Conservation (phyloP, 768 basidiomycete species). For the Russula vinacea region DNA sequence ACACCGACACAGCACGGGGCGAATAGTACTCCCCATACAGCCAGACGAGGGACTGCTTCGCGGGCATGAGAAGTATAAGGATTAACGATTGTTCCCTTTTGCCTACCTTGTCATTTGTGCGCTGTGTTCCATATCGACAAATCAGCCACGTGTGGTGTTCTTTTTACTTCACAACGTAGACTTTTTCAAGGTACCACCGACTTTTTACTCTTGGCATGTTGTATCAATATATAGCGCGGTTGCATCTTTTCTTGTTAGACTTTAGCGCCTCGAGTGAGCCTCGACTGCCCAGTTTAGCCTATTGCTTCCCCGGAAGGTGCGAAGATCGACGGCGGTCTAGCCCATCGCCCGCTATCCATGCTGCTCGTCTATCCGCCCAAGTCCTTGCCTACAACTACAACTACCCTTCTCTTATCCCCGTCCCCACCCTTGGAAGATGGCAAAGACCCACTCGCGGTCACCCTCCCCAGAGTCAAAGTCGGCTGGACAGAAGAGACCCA, state of each 20-base stretch:
- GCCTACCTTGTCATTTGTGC: neutral
- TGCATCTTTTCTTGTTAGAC: neutral
- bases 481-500: constrained; percentile 39
- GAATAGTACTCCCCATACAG: constrained; percentile 41
- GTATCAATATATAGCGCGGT: constrained; percentile 24
- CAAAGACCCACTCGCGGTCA: constrained; percentile 48
- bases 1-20: constrained; percentile 29
- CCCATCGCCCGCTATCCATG: constrained; percentile 4
- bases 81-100: neutral
- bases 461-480: constrained; percentile 42
- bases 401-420: neutral
- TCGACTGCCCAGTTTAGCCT: neutral
- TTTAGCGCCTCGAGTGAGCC: neutral
- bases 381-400: neutral
- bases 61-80: constrained; percentile 32
- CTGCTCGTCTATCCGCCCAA: neutral
- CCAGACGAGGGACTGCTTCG: constrained; percentile 48
- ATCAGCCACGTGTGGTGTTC: neutral
- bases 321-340: constrained; percentile 20
- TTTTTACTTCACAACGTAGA: constrained; percentile 3
- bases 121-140: neutral
- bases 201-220: constrained; percentile 13
- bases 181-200: neutral
- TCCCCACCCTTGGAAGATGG: constrained; percentile 35
- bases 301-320: neutral